Evolutionary conservation across 768 basidiomycete genomes (phyloP).

Genomic region (Daedaleopsis nitida): DNA sequence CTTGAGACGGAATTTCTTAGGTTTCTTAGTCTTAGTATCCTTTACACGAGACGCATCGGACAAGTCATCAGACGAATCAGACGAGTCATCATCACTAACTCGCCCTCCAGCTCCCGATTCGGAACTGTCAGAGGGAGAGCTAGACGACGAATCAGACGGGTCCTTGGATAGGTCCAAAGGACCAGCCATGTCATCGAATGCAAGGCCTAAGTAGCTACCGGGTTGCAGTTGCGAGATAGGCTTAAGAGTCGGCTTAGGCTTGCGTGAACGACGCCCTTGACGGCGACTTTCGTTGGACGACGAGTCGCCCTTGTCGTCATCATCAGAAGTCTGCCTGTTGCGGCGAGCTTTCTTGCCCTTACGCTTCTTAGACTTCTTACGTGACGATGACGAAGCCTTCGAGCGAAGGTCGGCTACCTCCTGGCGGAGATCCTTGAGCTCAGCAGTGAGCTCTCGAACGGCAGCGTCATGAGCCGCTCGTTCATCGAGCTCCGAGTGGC

Average conservation of each 20-base stretch:
- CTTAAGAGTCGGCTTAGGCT: background rate
- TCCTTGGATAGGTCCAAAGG: too few relatives aligned
- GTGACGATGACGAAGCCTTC: background rate
- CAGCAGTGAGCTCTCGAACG: background rate
- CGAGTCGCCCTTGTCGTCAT: background rate
- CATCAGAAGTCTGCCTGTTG: background rate
- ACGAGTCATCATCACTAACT: too few relatives aligned
- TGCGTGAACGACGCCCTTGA: background rate
- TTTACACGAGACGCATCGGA: too few relatives aligned
- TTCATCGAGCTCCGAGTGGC: background rate
- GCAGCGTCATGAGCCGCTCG: background rate
- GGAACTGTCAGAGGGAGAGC: too few relatives aligned
- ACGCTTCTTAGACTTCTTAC: background rate
- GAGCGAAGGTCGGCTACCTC: background rate
- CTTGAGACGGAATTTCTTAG: constrained; percentile 8
- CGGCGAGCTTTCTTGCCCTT: background rate
- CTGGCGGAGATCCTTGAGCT: background rate
- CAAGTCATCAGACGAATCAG: too few relatives aligned
- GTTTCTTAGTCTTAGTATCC: too few relatives aligned
- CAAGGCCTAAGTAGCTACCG: constrained; percentile 5
- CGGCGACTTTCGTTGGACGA: background rate
- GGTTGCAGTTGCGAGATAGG: constrained; percentile 5
- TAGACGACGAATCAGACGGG: too few relatives aligned
- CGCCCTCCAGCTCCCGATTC: too few relatives aligned
- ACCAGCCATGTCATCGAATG: background rate